Evolutionary conservation across 306 rosid species (phyloP), one percentile per base, ranked within the genome.

Genomic region (Dalbergia cultrata): DNA sequence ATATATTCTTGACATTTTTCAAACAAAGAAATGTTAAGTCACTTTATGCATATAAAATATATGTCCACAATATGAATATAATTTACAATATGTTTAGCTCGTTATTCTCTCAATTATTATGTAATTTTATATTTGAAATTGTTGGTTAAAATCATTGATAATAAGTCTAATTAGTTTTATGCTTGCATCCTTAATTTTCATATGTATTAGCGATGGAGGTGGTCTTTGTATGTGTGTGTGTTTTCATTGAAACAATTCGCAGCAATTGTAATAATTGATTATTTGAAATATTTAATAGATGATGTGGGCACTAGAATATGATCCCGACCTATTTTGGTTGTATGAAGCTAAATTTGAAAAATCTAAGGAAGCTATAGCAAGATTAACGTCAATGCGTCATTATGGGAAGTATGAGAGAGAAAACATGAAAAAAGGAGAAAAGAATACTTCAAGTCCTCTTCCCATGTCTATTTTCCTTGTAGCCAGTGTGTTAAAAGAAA

Each of bases 251-350:
- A 77, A 65, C 13, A 67, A 2, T 11, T 49, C 58, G 34, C 31
- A 14, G 33, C 44, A 9, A 56, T n/a, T 78, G 49, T 58, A 34
- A 47, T 64, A 5, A 47, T 59, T 74, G 65, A 34, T 80, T 54
- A 60, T 16, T 54, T 85, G 44, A 73, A 57, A 26, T 49, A 10
- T 74, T 80, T 61, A 54, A 83, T 90, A 96, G 99, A 96, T 96
- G 98, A 96, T 95, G 99, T 95, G 98, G 99, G 98, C 99, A 21
- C 87, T 95, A 17, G 98, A 95, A 78, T 95, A 90, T 19, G 99
- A 96, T 79, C 99, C 99, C 0, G 92, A 89, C 65, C 58, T 90
- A 75, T 93, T 68, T 75, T 64, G 49, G 49, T 7, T 89, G 68
- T 96, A 96, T 8, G 97, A 96, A 0, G 85, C 88, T 33, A 87